Conservation (phyloP, 176 grass and related monocot genomes). For the Luzula sylvatica region DNA sequence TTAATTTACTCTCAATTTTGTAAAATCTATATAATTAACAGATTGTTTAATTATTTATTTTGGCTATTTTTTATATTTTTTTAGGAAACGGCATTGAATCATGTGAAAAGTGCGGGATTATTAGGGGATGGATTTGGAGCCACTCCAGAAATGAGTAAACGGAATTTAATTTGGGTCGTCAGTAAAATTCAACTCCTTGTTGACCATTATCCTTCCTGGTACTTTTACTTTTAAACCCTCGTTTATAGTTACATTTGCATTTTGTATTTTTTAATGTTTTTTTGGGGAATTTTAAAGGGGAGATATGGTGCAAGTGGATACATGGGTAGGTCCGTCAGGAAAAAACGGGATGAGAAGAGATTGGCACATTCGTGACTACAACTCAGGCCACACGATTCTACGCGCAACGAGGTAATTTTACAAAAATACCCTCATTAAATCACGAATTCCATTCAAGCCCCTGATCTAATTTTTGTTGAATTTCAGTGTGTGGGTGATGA, state of each 20-base stretch:
- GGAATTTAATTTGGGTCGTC: constrained; percentile 98
- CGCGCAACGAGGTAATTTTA: constrained; percentile 68
- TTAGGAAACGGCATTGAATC: constrained; percentile 97
- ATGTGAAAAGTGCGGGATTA: constrained; percentile 82
- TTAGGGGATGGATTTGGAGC: constrained; percentile 90
- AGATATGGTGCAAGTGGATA: constrained; percentile 92
- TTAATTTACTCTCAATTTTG: too few species aligned
- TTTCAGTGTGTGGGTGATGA: constrained; percentile 98
- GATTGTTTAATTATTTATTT: constrained; percentile 13
- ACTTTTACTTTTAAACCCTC: constrained; percentile 11
- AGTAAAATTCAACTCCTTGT: constrained; percentile 97
- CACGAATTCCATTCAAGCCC: background rate
- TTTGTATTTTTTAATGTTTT: constrained; percentile 2
- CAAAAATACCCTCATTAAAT: background rate
- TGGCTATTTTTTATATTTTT: constrained; percentile 13
- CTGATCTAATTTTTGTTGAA: constrained; percentile 6
- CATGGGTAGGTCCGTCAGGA: constrained; percentile 87
- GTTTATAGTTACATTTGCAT: constrained; percentile 2
- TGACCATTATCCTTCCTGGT: constrained; percentile 86
- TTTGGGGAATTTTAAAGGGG: constrained; percentile 45
- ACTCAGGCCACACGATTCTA: constrained; percentile 71
- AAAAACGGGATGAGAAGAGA: constrained; percentile 99
- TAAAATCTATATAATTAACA: too few species aligned
- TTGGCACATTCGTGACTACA: constrained; percentile 85
- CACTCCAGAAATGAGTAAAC: constrained; percentile 96